Percentiles rank a stretch among this genome's conserved stretches.
These are phyloP conservation scores for Drechslerella dactyloides DNA, from an alignment of 2,329 filamentous ascomycete genomes.

Conservation along the genomic window DNA sequence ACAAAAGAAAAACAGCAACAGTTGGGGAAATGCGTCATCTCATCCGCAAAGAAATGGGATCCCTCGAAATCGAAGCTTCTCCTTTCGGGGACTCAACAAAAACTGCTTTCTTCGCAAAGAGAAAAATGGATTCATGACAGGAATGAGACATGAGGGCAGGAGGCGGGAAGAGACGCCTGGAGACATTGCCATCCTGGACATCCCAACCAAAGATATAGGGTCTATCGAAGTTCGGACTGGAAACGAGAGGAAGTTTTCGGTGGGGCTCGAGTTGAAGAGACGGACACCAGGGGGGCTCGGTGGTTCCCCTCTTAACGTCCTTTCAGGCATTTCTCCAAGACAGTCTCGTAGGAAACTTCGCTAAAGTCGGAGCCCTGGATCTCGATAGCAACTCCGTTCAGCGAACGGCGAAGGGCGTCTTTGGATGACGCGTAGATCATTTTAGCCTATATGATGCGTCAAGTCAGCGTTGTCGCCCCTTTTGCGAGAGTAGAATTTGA, in stretches of 20 bases:
- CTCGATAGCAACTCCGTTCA: constrained; percentile 76
- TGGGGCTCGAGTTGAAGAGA: neutral
- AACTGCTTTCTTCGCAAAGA: constrained; percentile 20
- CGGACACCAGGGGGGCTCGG: too few species aligned
- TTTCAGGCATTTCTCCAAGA: constrained; percentile 67
- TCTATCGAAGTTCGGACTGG: constrained; percentile 1
- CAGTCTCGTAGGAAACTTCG: constrained; percentile 77
- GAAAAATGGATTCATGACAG: constrained; percentile 18
- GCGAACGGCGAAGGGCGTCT: constrained; percentile 79
- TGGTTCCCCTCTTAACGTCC: constrained; percentile 17
- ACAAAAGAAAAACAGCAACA: constrained; percentile 22
- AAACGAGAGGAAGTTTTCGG: neutral
- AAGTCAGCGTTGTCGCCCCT: constrained; percentile 1
- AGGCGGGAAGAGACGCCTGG: neutral
- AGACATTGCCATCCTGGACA: neutral
- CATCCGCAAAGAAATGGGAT: constrained; percentile 25
- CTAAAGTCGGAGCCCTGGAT: constrained; percentile 83
- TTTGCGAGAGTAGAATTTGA: neutral
- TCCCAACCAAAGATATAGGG: neutral
- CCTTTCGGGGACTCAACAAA: constrained; percentile 1
- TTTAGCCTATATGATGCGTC: constrained; percentile 67
- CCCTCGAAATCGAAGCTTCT: neutral
- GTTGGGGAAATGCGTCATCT: constrained; percentile 35
- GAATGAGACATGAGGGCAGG: constrained; percentile 14
- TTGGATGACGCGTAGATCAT: constrained; percentile 92